A percentile compares a stretch with the other conserved stretches of the same genome.
Conservation (phyloP, 176 grass and related monocot species). For the Musa itinerans region DNA sequence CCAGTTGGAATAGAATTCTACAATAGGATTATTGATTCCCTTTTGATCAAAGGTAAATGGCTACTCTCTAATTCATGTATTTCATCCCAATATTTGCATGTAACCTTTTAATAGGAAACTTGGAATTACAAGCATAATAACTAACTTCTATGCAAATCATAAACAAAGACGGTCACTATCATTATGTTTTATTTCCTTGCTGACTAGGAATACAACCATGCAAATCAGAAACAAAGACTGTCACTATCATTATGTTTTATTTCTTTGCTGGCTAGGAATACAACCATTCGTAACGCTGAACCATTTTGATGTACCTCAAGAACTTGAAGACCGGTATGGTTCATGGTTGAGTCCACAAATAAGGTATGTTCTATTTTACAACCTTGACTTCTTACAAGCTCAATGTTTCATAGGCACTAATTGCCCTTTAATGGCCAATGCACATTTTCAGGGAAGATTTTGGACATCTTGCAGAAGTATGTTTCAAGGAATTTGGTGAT, state of each 20-base stretch:
- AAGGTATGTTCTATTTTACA: conserved; percentile 27
- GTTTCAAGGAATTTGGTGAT: conserved; percentile 68
- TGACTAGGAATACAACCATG: conserved; percentile 42
- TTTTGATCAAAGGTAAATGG: conserved; percentile 32
- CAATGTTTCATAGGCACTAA: not conserved
- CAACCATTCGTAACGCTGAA: conserved; percentile 59
- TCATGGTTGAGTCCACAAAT: conserved; percentile 47
- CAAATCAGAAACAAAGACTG: not conserved
- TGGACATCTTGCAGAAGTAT: conserved; percentile 37
- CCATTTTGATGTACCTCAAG: conserved; percentile 51
- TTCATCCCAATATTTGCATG: not conserved
- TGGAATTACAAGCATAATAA: not conserved
- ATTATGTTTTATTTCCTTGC: not conserved
- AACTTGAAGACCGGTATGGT: conserved; percentile 39
- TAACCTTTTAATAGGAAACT: not conserved
- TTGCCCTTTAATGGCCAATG: not conserved
- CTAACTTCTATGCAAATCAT: not conserved
- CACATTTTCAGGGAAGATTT: conserved; percentile 47
- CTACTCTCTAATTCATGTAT: not conserved
- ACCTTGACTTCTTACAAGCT: not conserved
- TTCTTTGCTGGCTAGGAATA: conserved; percentile 28
- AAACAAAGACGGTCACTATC: not conserved
- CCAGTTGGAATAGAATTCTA: conserved; percentile 38
- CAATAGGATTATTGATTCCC: conserved; percentile 30
- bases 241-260: not conserved